Base-by-base conservation (phyloP, 176 grass and related monocot species). In the Triticum urartu region DNA sequence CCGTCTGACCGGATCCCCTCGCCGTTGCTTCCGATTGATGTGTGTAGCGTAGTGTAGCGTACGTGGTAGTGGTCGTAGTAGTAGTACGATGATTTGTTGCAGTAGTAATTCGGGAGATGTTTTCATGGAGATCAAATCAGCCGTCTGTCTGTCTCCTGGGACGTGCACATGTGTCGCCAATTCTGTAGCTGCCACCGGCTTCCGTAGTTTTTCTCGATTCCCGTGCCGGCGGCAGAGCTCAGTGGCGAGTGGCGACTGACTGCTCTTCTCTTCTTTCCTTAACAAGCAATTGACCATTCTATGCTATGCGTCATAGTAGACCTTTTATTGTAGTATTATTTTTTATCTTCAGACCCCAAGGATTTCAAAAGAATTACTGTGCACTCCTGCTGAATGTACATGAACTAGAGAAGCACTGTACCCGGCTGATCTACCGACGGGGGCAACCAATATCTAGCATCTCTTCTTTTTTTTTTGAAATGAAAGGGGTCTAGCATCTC, bases 91-190 rank as follows among this genome's bases (percentile, higher is more conserved):
- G 56, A 21, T 59, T 59, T 48, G 43, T 9, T 75, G 43, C 71
- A 17, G 9, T 4, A 8, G 52, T 20, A 21, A 59, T 59, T 59
- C 50, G 50, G 50, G 50, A 54, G 50, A 18, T 67, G 48, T 68
- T 89, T 80, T 75, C 66, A 52, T 85, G 65, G 38, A 67, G 28
- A 87, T 87, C 84, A 90, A 82, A 80, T 81, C 88, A 68, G 47
- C 80, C 4, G 75, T 62, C 64, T 68, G 76, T 81, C 66, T 50
- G 77, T 81, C 66, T 52, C 83, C 22, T 89, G 60, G n/a, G 65
- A 45, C 76, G 18, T 4, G 60, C 56, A 26, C 59, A 58, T 79
- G n/a, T 81, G 34, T 13, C 13, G 81, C 81, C 64, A 47, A 73
- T 64, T 72, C 54, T 4, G 34, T 34, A 48, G 25, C 11, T 32